A percentile compares a stretch with the other conserved stretches of the same genome.
Evolutionary conservation across 306 rosid species (phyloP).

Genomic region (Begonia loranthoides): DNA sequence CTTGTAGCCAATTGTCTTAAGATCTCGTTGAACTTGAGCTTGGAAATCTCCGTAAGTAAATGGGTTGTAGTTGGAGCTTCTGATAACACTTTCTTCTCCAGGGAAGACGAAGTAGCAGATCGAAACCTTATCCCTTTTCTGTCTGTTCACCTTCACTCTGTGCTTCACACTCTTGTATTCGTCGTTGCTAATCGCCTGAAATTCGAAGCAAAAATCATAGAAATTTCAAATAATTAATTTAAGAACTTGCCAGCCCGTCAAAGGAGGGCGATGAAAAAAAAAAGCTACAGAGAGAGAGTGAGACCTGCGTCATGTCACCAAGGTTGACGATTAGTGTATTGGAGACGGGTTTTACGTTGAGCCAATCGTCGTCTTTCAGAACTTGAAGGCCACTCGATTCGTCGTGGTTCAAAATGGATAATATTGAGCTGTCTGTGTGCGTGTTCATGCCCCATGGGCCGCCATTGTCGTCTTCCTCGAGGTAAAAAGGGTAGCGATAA

Average conservation of each 20-base stretch:
- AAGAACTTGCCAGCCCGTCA: neutral
- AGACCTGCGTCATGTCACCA: conserved; percentile 65
- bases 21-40: conserved; percentile 41
- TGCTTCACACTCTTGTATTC: conserved; percentile 43
- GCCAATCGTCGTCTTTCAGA: conserved; percentile 42
- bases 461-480: neutral
- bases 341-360: conserved; percentile 31
- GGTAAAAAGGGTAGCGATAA: conserved; percentile 42
- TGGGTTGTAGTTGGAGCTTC: conserved; percentile 51
- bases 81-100: conserved; percentile 28
- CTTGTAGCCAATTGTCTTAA: conserved; percentile 36
- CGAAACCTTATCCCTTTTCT: conserved; percentile 34
- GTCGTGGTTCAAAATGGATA: conserved; percentile 37
- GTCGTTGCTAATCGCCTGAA: conserved; percentile 55
- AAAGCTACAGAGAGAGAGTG: neutral
- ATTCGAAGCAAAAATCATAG: neutral
- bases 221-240: neutral
- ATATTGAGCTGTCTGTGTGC: conserved; percentile 55
- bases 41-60: conserved; percentile 54
- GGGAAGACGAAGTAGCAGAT: conserved; percentile 66
- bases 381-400: conserved; percentile 46
- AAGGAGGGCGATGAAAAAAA: neutral
- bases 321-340: conserved; percentile 39
- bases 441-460: conserved; percentile 45
- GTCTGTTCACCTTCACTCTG: conserved; percentile 42